Base-by-base conservation (phyloP, 2,329 filamentous ascomycete genomes). In the Emmonsia crescens region DNA sequence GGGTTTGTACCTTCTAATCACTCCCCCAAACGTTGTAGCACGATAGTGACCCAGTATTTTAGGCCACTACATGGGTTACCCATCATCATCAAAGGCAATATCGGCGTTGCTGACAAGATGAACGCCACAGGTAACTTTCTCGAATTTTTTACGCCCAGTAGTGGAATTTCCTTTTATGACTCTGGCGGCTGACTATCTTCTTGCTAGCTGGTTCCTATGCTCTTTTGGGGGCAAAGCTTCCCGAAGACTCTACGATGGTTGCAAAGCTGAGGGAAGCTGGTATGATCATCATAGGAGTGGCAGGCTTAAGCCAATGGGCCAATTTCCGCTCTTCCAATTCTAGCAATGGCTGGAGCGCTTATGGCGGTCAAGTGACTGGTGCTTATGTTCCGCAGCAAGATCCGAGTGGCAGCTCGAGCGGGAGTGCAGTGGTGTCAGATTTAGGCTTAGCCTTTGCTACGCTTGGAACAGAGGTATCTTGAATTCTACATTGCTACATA, bases 31-130 rank as follows among this genome's bases (percentile, higher is more conserved):
- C 19, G 16, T 19, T 14, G 19, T n/a, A 36, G 10, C 29, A 48
- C 29, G 6, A 57, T 33, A 21, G 33, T 57, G 56, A 57, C 56
- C 8, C 62, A 64, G 10, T 9, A 38, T 33, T 31, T 57, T 58
- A 78, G 80, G 0, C 83, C 83, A 1, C 75, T 87, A 0, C 84
- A 88, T 68, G 85, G 86, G 5, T 78, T 88, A 3, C 86, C 85
- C 0, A 81, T 88, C 29, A 72, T 88, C 5, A 77, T 88, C 73
- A 89, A 89, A 71, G 82, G 86, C 72, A 87, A 85, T 68, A 86
- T 89, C 57, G 85, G 81, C 16, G 88, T 85, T 0, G 70, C 73
- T 1, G 85, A 88, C 68, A 70, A 77, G 62, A 85, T 87, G 83
- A 80, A 84, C 67, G 87, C 83, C 64, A 85, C 82, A 1, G 77